phyloP scores from a whole-genome alignment of 192 early-diverging fungal species.

The Spinellus fusiger region DNA sequence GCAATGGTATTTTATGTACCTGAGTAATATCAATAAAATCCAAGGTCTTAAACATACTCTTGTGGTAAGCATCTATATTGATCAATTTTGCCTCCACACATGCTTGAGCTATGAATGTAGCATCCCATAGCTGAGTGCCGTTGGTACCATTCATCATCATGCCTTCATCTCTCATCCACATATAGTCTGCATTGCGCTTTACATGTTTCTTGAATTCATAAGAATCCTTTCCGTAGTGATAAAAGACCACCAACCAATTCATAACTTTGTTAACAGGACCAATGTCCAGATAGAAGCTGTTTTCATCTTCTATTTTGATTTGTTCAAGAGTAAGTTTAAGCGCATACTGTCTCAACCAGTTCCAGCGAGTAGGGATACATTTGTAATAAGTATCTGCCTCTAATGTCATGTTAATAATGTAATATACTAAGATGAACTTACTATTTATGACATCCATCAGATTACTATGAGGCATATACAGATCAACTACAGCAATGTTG shows the following conservation, averaged over 20 bases:
- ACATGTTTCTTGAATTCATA: conserved; percentile 70
- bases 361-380: conserved; percentile 46
- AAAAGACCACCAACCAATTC: conserved; percentile 84
- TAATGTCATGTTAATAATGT: no score
- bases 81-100: conserved; percentile 74
- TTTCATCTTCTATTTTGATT: conserved; percentile 83
- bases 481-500: conserved; percentile 76
- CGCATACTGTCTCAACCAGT: conserved; percentile 58
- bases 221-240: conserved; percentile 83
- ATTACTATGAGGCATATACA: conserved; percentile 79
- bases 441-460: conserved; percentile 73
- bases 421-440: no score
- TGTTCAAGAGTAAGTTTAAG: conserved; percentile 72
- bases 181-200: conserved; percentile 70
- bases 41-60: conserved; percentile 59
- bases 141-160: conserved; percentile 97
- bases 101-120: conserved; percentile 83
- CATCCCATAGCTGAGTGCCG: conserved; percentile 96
- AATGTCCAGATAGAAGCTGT: conserved; percentile 84
- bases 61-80: conserved; percentile 59
- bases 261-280: conserved; percentile 93
- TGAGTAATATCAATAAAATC: conserved; percentile 83
- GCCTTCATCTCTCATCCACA: conserved; percentile 89
- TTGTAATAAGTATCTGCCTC: conserved; percentile 65
- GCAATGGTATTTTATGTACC: conserved; percentile 12